Conservation (phyloP, 139 green algal genomes). For the Dunaliella primolecta region DNA sequence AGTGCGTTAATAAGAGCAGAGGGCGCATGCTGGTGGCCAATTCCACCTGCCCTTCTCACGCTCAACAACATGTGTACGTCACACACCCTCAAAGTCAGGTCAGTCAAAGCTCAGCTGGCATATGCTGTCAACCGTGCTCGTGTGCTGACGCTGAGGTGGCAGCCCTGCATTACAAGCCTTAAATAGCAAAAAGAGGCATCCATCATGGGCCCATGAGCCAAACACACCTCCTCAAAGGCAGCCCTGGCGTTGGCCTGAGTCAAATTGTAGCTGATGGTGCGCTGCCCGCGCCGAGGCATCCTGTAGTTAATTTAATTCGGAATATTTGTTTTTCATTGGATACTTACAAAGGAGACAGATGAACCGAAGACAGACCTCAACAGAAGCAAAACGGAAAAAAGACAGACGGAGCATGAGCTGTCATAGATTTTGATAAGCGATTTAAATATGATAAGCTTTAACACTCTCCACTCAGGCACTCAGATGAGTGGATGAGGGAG, state of each 20-base stretch:
- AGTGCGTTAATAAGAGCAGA: too few relatives aligned
- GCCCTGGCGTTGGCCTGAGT: conserved; percentile 5
- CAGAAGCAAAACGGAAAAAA: too few relatives aligned
- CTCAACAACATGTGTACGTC: too few relatives aligned
- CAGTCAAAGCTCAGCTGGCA: neutral
- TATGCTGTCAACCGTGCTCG: too few relatives aligned
- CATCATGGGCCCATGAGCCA: conserved; percentile 12
- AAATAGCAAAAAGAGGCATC: too few relatives aligned
- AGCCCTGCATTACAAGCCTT: neutral
- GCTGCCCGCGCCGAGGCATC: neutral
- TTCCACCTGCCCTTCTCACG: too few relatives aligned
- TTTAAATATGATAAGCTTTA: neutral
- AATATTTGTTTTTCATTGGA: too few relatives aligned
- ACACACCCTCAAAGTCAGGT: too few relatives aligned
- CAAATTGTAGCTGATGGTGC: conserved; percentile 26
- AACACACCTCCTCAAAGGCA: conserved; percentile 40
- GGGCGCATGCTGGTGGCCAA: too few relatives aligned
- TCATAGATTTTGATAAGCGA: neutral
- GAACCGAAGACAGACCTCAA: too few relatives aligned
- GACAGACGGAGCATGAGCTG: neutral
- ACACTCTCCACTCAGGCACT: neutral
- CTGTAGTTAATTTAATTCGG: neutral
- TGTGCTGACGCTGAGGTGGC: neutral
- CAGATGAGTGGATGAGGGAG: neutral
- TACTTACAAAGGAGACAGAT: too few relatives aligned